A percentile compares a stretch with the other conserved stretches of the same genome.
Conservation (phyloP, 1,284 basidiomycete genomes). For the Naganishia liquefaciens region DNA sequence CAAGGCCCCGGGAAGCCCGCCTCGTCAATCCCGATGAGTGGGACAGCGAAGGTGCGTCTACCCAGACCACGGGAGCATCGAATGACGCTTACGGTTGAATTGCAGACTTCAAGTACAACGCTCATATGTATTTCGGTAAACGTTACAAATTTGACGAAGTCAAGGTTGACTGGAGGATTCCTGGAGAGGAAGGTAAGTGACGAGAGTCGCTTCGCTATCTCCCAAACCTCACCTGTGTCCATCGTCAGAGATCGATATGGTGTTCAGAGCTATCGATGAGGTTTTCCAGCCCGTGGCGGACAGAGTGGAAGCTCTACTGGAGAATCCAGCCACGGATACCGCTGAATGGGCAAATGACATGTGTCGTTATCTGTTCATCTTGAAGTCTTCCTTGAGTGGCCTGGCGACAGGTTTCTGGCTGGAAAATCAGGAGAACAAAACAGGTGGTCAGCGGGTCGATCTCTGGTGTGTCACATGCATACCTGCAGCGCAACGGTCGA, state of each 20-base stretch:
- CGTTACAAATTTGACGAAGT: constrained; percentile 78
- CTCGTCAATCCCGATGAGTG: constrained; percentile 84
- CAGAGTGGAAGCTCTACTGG: constrained; percentile 67
- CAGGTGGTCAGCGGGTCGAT: constrained; percentile 39
- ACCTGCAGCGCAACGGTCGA: neutral
- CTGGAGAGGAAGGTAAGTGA: constrained; percentile 54
- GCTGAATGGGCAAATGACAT: constrained; percentile 85
- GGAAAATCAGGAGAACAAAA: constrained; percentile 48
- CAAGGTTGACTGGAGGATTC: constrained; percentile 79
- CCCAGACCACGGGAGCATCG: constrained; percentile 2
- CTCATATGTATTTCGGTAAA: constrained; percentile 80
- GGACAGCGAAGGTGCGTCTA: constrained; percentile 65
- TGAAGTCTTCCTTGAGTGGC: constrained; percentile 44
- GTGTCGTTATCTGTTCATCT: constrained; percentile 66
- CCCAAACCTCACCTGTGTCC: neutral
- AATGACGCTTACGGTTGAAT: neutral
- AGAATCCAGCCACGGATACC: constrained; percentile 59
- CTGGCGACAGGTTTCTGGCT: constrained; percentile 43
- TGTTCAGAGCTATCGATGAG: constrained; percentile 72
- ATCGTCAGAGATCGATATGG: constrained; percentile 70
- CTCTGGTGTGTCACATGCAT: constrained; percentile 1
- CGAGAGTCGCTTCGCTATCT: neutral
- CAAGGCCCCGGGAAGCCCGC: constrained; percentile 78
- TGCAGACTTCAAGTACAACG: constrained; percentile 69
- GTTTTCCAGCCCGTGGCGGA: constrained; percentile 68